A percentile compares a stretch with the other conserved stretches of the same genome.
Evolutionary conservation across 331 rosid genomes (phyloP).

Genomic region (Rhamnella rubrinervis): DNA sequence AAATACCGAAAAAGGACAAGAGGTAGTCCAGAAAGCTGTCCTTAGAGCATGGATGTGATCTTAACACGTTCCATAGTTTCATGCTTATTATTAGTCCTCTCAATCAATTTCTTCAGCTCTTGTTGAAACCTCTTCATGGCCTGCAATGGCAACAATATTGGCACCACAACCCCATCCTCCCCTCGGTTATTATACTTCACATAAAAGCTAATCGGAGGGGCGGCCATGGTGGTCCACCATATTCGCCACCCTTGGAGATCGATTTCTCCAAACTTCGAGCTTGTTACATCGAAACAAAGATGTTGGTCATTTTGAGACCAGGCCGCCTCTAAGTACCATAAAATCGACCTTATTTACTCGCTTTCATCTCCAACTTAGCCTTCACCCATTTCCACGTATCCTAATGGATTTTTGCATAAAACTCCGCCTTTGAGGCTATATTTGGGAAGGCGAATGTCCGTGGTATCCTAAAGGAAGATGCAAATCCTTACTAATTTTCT

Average conservation of each 20-base stretch:
- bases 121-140: constrained; percentile 11
- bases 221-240: constrained; percentile 28
- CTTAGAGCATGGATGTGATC: too few species aligned
- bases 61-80: too few species aligned
- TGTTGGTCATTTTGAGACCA: background rate
- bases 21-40: too few species aligned
- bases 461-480: background rate
- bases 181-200: constrained; percentile 11
- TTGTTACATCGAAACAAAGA: background rate
- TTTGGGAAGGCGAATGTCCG: background rate
- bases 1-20: too few species aligned
- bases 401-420: background rate
- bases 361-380: background rate
- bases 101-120: constrained; percentile 2
- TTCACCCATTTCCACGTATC: constrained; percentile 2
- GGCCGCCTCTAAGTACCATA: constrained; percentile 5
- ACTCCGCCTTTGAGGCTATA: background rate
- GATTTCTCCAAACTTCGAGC: background rate
- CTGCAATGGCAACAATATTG: constrained; percentile 1
- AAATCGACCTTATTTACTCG: background rate
- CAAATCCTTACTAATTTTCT: background rate
- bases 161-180: constrained; percentile 10
- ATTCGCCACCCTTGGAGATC: constrained; percentile 9
- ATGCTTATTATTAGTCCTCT: background rate
- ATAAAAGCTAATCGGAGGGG: constrained; percentile 16